phyloP scores from a whole-genome alignment of 1,284 basidiomycete species.

The Cronartium quercuum region DNA sequence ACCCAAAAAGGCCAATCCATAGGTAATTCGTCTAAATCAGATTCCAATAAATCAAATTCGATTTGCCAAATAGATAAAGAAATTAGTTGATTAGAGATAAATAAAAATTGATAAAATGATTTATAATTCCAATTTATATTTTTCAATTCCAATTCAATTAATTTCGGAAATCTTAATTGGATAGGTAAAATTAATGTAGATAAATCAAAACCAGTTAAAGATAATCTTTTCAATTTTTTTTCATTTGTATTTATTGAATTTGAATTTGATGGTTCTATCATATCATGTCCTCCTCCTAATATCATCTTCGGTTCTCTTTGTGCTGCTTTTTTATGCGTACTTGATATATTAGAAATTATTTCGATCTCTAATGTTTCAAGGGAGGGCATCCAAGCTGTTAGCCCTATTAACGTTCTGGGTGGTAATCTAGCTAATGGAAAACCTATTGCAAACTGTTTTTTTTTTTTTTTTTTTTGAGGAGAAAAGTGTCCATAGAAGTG shows the following conservation, averaged over 20 bases:
- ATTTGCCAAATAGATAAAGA: constrained; percentile 5
- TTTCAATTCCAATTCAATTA: constrained; percentile 1
- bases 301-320: constrained; percentile 6
- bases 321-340: constrained; percentile 1
- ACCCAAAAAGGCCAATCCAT: constrained; percentile 37
- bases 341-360: not conserved
- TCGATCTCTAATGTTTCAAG: constrained; percentile 20
- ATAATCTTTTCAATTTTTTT: constrained; percentile 12
- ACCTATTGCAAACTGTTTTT: constrained; percentile 2
- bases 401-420: constrained; percentile 10
- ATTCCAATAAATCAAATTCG: constrained; percentile 23
- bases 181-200: constrained; percentile 14
- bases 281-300: constrained; percentile 13
- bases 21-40: constrained; percentile 33
- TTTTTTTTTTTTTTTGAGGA: too few relatives aligned
- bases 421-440: constrained; percentile 8
- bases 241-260: not conserved
- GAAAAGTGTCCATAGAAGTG: too few relatives aligned
- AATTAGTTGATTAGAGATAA: not conserved
- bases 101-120: constrained; percentile 11
- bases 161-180: constrained; percentile 1
- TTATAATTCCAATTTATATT: constrained; percentile 18
- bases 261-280: constrained; percentile 10
- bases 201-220: constrained; percentile 20
- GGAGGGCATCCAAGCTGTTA: constrained; percentile 24